Evolutionary conservation across 2,329 filamentous ascomycete species (phyloP).

Genomic region (Lecanoromycetidae sp.): DNA sequence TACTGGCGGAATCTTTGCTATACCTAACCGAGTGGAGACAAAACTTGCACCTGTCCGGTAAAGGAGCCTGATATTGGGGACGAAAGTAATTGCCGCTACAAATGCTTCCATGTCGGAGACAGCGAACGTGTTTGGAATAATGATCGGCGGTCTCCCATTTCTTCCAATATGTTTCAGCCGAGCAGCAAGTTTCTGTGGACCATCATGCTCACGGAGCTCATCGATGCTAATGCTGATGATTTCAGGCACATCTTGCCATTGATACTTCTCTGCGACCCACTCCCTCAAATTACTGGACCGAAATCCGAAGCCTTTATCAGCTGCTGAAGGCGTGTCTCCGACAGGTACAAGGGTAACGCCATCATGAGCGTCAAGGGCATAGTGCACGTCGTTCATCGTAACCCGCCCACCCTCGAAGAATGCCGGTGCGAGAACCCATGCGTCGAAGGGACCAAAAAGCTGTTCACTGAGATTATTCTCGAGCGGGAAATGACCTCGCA

Average conservation of each 20-base stretch:
- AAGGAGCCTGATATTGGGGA: conserved; percentile 24
- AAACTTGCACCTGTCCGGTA: conserved; percentile 38
- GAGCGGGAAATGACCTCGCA: conserved; percentile 45
- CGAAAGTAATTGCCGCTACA: conserved; percentile 36
- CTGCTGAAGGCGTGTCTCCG: neutral
- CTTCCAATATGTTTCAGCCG: neutral
- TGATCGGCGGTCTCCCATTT: conserved; percentile 20
- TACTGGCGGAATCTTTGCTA: conserved; percentile 33
- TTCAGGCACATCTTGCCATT: neutral
- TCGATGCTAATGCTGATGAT: neutral
- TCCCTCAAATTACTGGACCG: neutral
- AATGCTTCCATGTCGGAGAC: conserved; percentile 47
- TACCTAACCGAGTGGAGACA: conserved; percentile 41
- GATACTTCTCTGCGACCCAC: neutral
- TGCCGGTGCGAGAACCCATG: conserved; percentile 46
- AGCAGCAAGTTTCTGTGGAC: neutral
- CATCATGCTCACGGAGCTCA: neutral
- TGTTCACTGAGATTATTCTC: conserved; percentile 42
- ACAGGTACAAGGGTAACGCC: neutral
- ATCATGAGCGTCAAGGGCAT: neutral
- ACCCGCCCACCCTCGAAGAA: conserved; percentile 45
- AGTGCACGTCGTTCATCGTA: neutral
- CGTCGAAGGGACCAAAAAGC: conserved; percentile 39
- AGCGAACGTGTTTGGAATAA: conserved; percentile 42
- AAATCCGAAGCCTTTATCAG: neutral